phyloP scores from a whole-genome alignment of 2,329 filamentous ascomycete genomes.

The Penicillium digitatum region DNA sequence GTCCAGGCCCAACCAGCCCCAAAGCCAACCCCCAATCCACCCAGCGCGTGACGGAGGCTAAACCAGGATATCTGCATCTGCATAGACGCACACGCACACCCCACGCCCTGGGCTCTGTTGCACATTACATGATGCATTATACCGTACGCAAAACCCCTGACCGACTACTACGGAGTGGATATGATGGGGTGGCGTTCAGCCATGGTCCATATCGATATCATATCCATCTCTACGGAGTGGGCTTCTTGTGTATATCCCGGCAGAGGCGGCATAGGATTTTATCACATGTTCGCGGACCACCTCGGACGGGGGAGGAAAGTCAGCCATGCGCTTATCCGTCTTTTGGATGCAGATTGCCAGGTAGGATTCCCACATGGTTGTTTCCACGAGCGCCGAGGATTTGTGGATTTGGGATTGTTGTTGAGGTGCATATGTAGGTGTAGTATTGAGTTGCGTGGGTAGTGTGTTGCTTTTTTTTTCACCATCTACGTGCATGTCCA shows the following conservation, averaged over 20 bases:
- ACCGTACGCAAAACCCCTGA: background rate
- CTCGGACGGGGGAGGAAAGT: background rate
- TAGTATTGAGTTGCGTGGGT: background rate
- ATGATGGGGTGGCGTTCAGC: background rate
- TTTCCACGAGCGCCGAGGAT: slow-evolving; percentile 1
- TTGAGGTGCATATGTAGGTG: background rate
- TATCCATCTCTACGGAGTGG: background rate
- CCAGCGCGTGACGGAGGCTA: background rate
- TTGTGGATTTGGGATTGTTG: background rate
- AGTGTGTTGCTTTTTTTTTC: too few relatives aligned
- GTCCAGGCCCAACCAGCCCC: background rate
- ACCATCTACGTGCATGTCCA: background rate
- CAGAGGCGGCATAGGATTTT: background rate
- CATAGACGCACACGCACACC: background rate
- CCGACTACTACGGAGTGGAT: background rate
- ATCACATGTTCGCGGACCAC: background rate
- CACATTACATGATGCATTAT: background rate
- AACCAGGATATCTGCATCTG: background rate
- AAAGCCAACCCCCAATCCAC: background rate
- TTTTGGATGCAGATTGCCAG: slow-evolving; percentile 2
- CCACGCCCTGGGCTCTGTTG: background rate
- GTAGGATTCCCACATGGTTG: slow-evolving; percentile 3
- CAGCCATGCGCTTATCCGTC: slow-evolving; percentile 1
- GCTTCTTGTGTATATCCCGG: background rate
- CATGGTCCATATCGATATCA: background rate